Base-by-base conservation (phyloP, 768 basidiomycete genomes). In the Rhodosporidiobolus odoratus region DNA sequence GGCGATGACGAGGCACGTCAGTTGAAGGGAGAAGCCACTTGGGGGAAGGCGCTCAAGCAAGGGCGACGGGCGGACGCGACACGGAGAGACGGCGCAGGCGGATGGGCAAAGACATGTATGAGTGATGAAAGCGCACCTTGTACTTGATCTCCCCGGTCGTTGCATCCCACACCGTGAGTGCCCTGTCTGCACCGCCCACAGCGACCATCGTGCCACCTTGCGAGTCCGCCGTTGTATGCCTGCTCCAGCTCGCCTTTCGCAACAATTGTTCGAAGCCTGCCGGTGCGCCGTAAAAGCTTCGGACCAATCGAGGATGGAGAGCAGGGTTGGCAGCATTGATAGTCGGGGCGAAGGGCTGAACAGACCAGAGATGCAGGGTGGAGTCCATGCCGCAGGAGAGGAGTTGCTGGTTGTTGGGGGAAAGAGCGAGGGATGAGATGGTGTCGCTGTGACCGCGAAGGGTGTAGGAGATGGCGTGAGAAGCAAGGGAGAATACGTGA, bases 241-340 rank as follows among this genome's bases (percentile, higher is more conserved):
- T 59, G 37, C 71, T 69, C 95, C 95, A 99, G 1, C 89, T 88
- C 2, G 86, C 91, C 65, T 86, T 84, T n/a, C 91, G 79, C 38
- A 98, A 82, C 0, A 89, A 85, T 68, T 89, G 88, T 80, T 99
- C 96, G 77, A 97, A 97, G 1, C 96, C 96, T 12, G 93, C 91
- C 7, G 94, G 92, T 0, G 92, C 89, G 47, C 96, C 96, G 25
- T 77, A 68, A 23, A 78, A 71, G 37, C 63, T 69, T 35, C 76
- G 59, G 35, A 77, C 43, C 27, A 75, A 50, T 30, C 77, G 61
- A 23, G 77, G 75, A 57, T 73, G 69, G 27, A 79, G 72, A 23
- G 78, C 78, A 48, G 92, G 87, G 79, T 96, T 91, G 75, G 93
- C 81, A 47, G 92, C 85, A 34, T 86, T 85, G 4, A 91, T 88